These are phyloP conservation scores for Hansenula sp. DNA, from an alignment of 1,139 yeast genomes.

Conservation along the genomic window DNA sequence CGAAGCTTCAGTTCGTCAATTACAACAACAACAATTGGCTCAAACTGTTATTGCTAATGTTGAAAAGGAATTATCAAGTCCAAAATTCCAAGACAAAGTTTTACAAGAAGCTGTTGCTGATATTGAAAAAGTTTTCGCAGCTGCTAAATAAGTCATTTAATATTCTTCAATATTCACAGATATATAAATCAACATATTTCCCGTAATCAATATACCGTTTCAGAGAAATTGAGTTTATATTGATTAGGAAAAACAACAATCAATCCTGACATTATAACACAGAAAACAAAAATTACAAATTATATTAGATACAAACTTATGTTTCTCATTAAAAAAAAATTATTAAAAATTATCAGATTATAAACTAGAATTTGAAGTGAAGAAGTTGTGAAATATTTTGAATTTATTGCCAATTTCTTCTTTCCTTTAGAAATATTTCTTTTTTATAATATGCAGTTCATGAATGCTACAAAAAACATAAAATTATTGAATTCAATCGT, in stretches of 20 bases:
- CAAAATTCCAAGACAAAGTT: constrained; percentile 92
- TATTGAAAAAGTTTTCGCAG: constrained; percentile 75
- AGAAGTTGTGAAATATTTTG: too few relatives aligned
- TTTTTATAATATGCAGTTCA: constrained; percentile 2
- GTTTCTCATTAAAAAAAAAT: neutral
- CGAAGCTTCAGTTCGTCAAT: constrained; percentile 94
- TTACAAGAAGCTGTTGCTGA: constrained; percentile 90
- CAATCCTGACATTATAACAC: too few relatives aligned
- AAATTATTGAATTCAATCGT: neutral
- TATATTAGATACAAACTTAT: neutral
- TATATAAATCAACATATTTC: too few relatives aligned
- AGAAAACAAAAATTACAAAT: neutral
- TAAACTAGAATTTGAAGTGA: too few relatives aligned
- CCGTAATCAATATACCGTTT: too few relatives aligned
- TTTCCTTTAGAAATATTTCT: too few relatives aligned
- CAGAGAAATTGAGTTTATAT: neutral
- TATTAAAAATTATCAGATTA: too few relatives aligned
- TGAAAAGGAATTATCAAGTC: constrained; percentile 76
- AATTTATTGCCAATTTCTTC: too few relatives aligned
- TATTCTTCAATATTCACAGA: neutral
- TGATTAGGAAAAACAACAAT: neutral
- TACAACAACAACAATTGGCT: constrained; percentile 91
- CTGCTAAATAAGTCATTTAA: constrained; percentile 17
- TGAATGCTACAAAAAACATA: constrained; percentile 1
- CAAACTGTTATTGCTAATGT: constrained; percentile 85